Conservation (phyloP, 2,329 filamentous ascomycete genomes). For the Epichloe typhina region DNA sequence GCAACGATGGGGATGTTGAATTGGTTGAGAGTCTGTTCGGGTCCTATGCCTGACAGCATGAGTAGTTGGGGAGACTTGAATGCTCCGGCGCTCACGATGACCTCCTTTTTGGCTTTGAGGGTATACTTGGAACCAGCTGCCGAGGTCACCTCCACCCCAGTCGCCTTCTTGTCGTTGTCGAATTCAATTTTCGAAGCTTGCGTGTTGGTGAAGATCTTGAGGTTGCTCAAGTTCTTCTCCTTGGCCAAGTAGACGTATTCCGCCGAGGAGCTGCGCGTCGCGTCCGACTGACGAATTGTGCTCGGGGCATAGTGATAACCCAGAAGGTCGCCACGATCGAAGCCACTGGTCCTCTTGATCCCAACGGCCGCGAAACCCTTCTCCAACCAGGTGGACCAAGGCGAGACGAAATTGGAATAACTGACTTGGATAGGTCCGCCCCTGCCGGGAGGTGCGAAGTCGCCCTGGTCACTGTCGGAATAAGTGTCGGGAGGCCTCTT, state of each 20-base stretch:
- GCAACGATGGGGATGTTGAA: constrained; percentile 3
- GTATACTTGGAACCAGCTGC: not conserved
- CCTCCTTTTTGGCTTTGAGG: constrained; percentile 1
- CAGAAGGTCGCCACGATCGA: constrained; percentile 11
- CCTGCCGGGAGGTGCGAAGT: not conserved
- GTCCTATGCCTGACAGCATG: constrained; percentile 8
- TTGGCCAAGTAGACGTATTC: constrained; percentile 15
- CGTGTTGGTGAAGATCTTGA: constrained; percentile 27
- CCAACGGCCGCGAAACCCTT: constrained; percentile 16
- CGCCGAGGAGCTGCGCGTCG: constrained; percentile 14
- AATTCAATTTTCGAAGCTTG: constrained; percentile 33
- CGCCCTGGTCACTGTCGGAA: no score
- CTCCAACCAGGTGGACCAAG: constrained; percentile 10
- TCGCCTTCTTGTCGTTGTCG: constrained; percentile 23
- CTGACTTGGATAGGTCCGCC: constrained; percentile 15
- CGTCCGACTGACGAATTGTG: constrained; percentile 10
- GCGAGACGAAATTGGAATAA: constrained; percentile 14
- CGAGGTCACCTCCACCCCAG: constrained; percentile 20
- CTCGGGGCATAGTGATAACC: constrained; percentile 14
- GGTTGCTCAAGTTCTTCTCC: constrained; percentile 12
- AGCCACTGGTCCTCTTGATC: constrained; percentile 11
- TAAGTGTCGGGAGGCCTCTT: constrained; percentile 8
- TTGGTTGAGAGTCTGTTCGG: not conserved
- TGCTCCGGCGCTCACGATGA: constrained; percentile 2
- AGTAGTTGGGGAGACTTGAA: constrained; percentile 7